A percentile compares a stretch with the other conserved stretches of the same genome.
Conservation (phyloP, 768 basidiomycete genomes). For the Hydnum rufescens region DNA sequence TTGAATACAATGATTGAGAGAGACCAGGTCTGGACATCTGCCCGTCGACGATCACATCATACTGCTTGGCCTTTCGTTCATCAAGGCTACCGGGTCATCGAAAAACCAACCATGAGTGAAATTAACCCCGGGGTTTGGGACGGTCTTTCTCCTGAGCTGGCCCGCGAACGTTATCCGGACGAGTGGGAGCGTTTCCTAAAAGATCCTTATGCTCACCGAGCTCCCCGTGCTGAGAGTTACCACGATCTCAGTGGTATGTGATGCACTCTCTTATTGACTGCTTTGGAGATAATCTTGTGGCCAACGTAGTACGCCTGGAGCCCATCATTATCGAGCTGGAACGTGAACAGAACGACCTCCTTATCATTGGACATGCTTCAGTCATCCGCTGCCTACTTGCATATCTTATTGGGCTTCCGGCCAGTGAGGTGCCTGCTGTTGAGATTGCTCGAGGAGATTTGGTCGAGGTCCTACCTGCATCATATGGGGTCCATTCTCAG, state of each 20-base stretch:
- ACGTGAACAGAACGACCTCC: constrained; percentile 78
- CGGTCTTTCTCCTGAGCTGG: constrained; percentile 78
- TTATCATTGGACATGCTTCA: constrained; percentile 93
- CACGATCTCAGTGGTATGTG: constrained; percentile 71
- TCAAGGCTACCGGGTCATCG: constrained; percentile 40
- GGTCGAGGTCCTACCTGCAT: constrained; percentile 79
- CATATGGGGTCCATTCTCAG: constrained; percentile 76
- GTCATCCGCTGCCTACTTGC: constrained; percentile 92
- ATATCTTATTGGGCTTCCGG: constrained; percentile 82
- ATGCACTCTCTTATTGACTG: background rate
- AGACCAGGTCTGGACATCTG: constrained; percentile 86
- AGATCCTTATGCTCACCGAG: constrained; percentile 85
- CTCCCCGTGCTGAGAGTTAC: constrained; percentile 89
- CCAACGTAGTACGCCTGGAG: constrained; percentile 66
- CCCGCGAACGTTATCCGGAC: constrained; percentile 72
- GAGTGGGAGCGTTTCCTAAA: constrained; percentile 87
- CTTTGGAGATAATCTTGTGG: background rate
- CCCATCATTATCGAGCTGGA: constrained; percentile 86
- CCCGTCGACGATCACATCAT: constrained; percentile 79
- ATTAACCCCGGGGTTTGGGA: constrained; percentile 98
- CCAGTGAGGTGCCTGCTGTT: constrained; percentile 91
- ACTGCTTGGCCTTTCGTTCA: constrained; percentile 81
- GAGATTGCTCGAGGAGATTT: constrained; percentile 93
- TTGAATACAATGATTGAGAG: background rate
- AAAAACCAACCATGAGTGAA: constrained; percentile 93